phyloP scores from a whole-genome alignment of 345 rosid genomes.

The Combretum micranthum region DNA sequence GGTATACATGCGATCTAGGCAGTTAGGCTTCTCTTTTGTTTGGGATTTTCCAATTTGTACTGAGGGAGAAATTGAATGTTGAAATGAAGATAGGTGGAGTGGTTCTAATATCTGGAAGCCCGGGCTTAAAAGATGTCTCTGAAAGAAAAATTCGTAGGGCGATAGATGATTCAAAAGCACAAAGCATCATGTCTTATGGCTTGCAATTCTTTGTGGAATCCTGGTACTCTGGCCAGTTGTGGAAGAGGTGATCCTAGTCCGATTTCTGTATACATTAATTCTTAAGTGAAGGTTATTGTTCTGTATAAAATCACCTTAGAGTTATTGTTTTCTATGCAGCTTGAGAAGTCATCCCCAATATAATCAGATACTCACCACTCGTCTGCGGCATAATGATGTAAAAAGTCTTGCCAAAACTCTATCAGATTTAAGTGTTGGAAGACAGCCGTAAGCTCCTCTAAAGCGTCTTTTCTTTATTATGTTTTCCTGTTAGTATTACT shows the following conservation, averaged over 20 bases:
- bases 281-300: not conserved
- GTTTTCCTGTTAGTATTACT: not conserved
- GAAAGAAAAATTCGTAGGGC: conserved; percentile 66
- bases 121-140: conserved; percentile 46
- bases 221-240: conserved; percentile 76
- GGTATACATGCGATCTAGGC: conserved; percentile 29
- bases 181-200: conserved; percentile 47
- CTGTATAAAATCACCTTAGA: not conserved
- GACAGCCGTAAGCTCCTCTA: conserved; percentile 65
- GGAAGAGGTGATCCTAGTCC: conserved; percentile 58
- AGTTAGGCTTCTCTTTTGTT: not conserved
- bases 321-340: conserved; percentile 29
- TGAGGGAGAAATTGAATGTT: not conserved
- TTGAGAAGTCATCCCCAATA: conserved; percentile 75
- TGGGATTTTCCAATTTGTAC: not conserved
- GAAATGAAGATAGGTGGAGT: conserved; percentile 60
- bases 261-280: not conserved
- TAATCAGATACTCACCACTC: conserved; percentile 41
- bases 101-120: conserved; percentile 81
- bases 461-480: not conserved
- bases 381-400: conserved; percentile 49
- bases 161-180: conserved; percentile 65
- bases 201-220: conserved; percentile 46
- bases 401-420: conserved; percentile 55
- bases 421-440: conserved; percentile 75